A percentile compares a stretch with the other conserved stretches of the same genome.
phyloP scores from a whole-genome alignment of 1,284 basidiomycete species.

The Anthracocystis setariae region DNA sequence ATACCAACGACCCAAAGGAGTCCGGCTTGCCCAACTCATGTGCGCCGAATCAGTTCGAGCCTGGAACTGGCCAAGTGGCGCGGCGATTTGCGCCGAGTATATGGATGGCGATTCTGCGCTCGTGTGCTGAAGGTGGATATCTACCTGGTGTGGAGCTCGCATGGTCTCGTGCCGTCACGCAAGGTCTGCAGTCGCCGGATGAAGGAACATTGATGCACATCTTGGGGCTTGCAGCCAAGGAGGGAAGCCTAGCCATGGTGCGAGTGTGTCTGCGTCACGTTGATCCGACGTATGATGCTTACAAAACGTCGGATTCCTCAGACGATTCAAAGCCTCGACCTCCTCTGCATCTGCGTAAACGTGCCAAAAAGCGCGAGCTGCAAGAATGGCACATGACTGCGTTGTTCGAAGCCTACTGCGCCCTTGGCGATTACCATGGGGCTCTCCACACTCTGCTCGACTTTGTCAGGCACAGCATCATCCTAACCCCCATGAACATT shows the following conservation, averaged over 20 bases:
- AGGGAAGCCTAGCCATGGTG: slow-evolving; percentile 40
- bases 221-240: slow-evolving; percentile 46
- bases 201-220: slow-evolving; percentile 47
- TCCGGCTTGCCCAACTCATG: background rate
- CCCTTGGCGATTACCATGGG: slow-evolving; percentile 24
- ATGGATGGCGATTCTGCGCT: slow-evolving; percentile 57
- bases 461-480: slow-evolving; percentile 10
- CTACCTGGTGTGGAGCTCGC: slow-evolving; percentile 50
- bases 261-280: slow-evolving; percentile 20
- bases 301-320: background rate
- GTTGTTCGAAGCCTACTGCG: slow-evolving; percentile 55
- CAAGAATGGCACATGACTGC: slow-evolving; percentile 58
- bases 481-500: slow-evolving; percentile 10
- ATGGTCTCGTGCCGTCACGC: slow-evolving; percentile 43
- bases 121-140: slow-evolving; percentile 49
- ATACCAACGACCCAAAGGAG: background rate
- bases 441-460: slow-evolving; percentile 34
- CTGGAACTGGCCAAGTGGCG: slow-evolving; percentile 17
- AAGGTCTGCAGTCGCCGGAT: slow-evolving; percentile 38
- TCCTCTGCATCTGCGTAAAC: background rate
- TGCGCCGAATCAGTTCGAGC: slow-evolving; percentile 9
- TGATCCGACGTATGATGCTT: slow-evolving; percentile 12
- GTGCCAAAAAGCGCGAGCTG: slow-evolving; percentile 17
- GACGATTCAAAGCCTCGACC: background rate
- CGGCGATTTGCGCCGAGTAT: slow-evolving; percentile 31